A percentile compares a stretch with the other conserved stretches of the same genome.
These are phyloP conservation scores for Scheffersomyces stambukii DNA, from an alignment of 1,139 yeast species.

Conservation along the genomic window DNA sequence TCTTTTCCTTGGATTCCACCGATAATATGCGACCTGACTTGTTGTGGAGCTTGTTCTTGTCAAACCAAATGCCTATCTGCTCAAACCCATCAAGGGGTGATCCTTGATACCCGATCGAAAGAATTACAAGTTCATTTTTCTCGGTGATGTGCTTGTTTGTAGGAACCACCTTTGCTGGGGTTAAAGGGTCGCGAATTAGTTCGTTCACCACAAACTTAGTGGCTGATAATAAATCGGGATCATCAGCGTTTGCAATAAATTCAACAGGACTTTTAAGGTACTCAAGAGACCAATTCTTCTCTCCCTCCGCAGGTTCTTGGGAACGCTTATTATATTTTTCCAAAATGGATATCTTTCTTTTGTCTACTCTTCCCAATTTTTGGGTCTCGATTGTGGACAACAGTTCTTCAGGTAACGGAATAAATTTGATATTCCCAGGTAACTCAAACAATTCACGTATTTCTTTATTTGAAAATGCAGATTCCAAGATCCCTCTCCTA, in stretches of 20 bases:
- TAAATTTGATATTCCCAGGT: conserved; percentile 47
- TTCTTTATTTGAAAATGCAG: conserved; percentile 92
- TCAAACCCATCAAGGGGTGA: conserved; percentile 55
- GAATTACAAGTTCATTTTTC: conserved; percentile 65
- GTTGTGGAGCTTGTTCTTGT: conserved; percentile 58
- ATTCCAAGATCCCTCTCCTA: conserved; percentile 75
- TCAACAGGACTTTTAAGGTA: conserved; percentile 66
- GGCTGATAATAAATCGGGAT: conserved; percentile 36
- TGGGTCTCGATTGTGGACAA: conserved; percentile 35
- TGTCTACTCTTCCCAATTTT: conserved; percentile 58
- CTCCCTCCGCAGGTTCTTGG: conserved; percentile 16
- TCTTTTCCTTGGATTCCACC: conserved; percentile 16
- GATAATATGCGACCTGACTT: conserved; percentile 54
- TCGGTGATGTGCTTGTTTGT: conserved; percentile 36
- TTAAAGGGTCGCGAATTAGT: conserved; percentile 31
- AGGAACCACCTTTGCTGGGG: conserved; percentile 35
- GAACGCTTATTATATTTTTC: conserved; percentile 44
- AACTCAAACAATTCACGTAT: conserved; percentile 77
- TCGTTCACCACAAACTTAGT: conserved; percentile 48
- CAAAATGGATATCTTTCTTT: conserved; percentile 63
- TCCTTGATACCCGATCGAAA: conserved; percentile 84
- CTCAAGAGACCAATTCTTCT: conserved; percentile 60
- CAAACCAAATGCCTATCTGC: conserved; percentile 53
- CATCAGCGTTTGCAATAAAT: conserved; percentile 32
- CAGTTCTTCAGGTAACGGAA: conserved; percentile 45